Evolutionary conservation across 176 grass and related monocot species (phyloP).

Genomic region (Cocos nucifera): DNA sequence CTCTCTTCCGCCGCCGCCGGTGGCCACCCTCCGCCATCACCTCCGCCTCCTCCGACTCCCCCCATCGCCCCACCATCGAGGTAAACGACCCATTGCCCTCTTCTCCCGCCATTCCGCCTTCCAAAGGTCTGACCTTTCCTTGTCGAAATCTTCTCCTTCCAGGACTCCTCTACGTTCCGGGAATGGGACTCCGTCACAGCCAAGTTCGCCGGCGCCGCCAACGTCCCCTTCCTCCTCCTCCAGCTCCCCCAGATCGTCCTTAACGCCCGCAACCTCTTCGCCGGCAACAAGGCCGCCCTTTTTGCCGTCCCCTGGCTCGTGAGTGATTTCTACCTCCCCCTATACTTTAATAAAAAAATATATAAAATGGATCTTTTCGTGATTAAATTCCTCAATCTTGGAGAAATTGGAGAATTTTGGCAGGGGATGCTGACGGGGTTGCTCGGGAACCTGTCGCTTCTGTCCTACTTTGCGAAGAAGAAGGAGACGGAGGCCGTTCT

Average conservation of each 20-base stretch:
- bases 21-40: conserved; percentile 4
- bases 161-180: conserved; percentile 39
- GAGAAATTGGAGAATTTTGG: neutral
- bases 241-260: conserved; percentile 96
- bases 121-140: neutral
- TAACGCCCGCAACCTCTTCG: conserved; percentile 83
- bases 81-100: neutral
- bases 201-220: conserved; percentile 68
- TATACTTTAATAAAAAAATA: too few relatives aligned
- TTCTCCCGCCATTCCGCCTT: neutral
- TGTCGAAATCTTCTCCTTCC: neutral
- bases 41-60: conserved; percentile 22
- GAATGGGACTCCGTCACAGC: conserved; percentile 82
- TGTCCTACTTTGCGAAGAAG: conserved; percentile 97
- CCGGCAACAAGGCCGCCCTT: conserved; percentile 81
- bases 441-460: conserved; percentile 78
- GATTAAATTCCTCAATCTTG: too few relatives aligned
- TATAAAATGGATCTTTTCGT: too few relatives aligned
- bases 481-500: conserved; percentile 77
- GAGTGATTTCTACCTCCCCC: neutral
- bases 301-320: conserved; percentile 94
- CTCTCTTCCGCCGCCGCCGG: conserved; percentile 23
- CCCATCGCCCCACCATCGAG: conserved; percentile 9
- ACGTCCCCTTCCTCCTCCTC: conserved; percentile 89
- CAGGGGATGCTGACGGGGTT: conserved; percentile 97